A percentile compares a stretch with the other conserved stretches of the same genome.
These are phyloP conservation scores for Hydrangea macrophylla DNA, from an alignment of 148 eudicot genomes.

Conservation along the genomic window DNA sequence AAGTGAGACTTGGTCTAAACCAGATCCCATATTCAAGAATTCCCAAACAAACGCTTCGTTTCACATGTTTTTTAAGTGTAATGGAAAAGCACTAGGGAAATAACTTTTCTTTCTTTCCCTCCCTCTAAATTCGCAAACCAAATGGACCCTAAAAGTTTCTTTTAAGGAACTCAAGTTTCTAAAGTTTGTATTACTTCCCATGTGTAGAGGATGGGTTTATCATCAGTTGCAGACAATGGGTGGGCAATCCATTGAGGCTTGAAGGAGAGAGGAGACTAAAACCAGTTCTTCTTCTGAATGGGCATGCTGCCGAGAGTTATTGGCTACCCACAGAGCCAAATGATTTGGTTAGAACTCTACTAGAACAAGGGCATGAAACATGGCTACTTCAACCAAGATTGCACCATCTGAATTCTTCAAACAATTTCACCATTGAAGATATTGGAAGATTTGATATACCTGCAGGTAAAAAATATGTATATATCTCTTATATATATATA, in stretches of 20 bases:
- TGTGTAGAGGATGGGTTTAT: conserved; percentile 29
- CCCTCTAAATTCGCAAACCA: too few species aligned
- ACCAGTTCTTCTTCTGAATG: conserved; percentile 34
- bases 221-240: conserved; percentile 36
- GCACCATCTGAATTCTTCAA: conserved; percentile 24
- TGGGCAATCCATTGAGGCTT: conserved; percentile 4
- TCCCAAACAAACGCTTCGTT: too few species aligned
- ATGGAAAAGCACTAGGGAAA: too few species aligned
- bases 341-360: conserved; percentile 37
- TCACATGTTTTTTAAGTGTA: too few species aligned
- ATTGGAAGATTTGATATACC: conserved; percentile 39
- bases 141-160: too few species aligned
- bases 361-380: conserved; percentile 28
- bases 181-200: not conserved
- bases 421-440: conserved; percentile 30
- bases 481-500: too few species aligned
- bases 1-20: too few species aligned
- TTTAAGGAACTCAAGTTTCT: too few species aligned
- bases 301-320: conserved; percentile 31
- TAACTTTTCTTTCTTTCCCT: too few species aligned
- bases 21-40: too few species aligned
- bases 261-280: conserved; percentile 2
- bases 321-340: conserved; percentile 36
- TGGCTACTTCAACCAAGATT: conserved; percentile 34
- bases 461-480: conserved; percentile 17